Conservation (phyloP, 192 early-diverging fungal genomes). For the Coemansia sp. region DNA sequence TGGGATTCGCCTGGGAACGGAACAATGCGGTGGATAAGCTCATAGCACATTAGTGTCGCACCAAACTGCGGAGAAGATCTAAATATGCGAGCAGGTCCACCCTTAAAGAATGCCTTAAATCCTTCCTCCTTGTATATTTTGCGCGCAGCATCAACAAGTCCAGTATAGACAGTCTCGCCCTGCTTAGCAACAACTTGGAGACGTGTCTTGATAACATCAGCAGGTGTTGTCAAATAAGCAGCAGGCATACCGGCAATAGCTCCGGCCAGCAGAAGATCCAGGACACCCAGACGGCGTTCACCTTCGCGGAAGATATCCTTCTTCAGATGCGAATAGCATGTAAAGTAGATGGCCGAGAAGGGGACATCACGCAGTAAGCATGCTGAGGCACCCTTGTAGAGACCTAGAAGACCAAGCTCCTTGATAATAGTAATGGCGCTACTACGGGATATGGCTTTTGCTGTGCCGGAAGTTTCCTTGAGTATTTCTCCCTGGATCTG, state of each 20-base stretch:
- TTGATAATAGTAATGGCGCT: conserved; percentile 86
- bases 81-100: conserved; percentile 88
- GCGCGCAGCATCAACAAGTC: conserved; percentile 78
- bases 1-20: conserved; percentile 56
- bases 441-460: conserved; percentile 56
- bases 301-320: conserved; percentile 88
- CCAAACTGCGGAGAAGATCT: conserved; percentile 97
- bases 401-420: conserved; percentile 84
- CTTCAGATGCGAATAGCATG: conserved; percentile 95
- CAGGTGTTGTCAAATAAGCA: conserved; percentile 94
- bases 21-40: conserved; percentile 74
- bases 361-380: conserved; percentile 95
- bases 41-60: conserved; percentile 91
- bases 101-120: conserved; percentile 94
- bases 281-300: conserved; percentile 62
- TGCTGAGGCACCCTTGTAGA: conserved; percentile 92
- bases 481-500: conserved; percentile 81
- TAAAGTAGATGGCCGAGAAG: conserved; percentile 97
- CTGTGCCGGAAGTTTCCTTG: conserved; percentile 45
- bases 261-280: conserved; percentile 77
- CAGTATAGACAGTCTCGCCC: conserved; percentile 84
- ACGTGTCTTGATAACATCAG: conserved; percentile 98
- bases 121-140: conserved; percentile 93
- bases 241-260: conserved; percentile 93
- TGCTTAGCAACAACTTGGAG: conserved; percentile 89